phyloP scores from a whole-genome alignment of 176 grass and related monocot genomes.

The Phoenix roebelenii region DNA sequence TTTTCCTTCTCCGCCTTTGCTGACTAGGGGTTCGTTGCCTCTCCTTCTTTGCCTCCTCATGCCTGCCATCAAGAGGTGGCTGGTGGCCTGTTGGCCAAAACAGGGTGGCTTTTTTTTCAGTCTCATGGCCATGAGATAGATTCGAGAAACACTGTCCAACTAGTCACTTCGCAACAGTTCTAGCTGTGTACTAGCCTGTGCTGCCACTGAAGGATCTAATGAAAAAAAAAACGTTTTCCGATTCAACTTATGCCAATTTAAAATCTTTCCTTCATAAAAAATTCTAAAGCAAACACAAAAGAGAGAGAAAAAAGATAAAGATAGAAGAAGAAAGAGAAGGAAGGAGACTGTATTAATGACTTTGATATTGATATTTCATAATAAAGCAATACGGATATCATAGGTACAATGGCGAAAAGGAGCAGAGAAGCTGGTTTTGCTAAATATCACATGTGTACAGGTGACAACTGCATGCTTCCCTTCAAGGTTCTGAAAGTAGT shows the following conservation, averaged over 20 bases:
- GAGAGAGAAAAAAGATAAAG: not conserved
- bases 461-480: conserved; percentile 12
- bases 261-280: no score
- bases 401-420: no score
- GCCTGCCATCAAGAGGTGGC: no score
- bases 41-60: no score
- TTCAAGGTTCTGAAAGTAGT: not conserved
- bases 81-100: not conserved
- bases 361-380: conserved; percentile 27
- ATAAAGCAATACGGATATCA: conserved; percentile 1
- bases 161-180: conserved; percentile 8
- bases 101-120: not conserved
- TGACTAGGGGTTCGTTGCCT: not conserved
- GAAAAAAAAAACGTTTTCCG: conserved; percentile 27
- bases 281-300: no score
- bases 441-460: no score
- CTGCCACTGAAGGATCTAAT: conserved; percentile 2
- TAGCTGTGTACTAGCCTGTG: not conserved
- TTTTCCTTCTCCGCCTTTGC: not conserved
- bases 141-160: conserved; percentile 8
- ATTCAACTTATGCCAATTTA: conserved; percentile 18
- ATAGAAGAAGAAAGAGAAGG: not conserved
- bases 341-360: conserved; percentile 18
- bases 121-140: not conserved
- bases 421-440: no score